Conservation (phyloP, 768 basidiomycete species). For the Naganishia onofrii region DNA sequence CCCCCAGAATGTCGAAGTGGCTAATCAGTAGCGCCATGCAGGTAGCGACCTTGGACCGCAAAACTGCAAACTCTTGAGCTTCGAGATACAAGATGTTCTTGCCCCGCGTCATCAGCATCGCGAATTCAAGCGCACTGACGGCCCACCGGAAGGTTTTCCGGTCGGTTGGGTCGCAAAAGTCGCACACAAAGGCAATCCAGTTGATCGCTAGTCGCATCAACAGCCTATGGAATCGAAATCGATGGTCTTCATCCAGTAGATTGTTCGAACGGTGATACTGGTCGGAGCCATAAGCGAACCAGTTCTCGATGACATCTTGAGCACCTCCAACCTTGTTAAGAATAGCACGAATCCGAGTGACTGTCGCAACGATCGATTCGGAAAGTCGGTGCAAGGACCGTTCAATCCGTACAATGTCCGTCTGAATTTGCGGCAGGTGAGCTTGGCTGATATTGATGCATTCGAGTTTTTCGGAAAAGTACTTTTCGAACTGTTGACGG, state of each 20-base stretch:
- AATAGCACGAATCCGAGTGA: conserved; percentile 68
- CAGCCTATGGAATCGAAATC: conserved; percentile 73
- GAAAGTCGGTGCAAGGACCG: conserved; percentile 84
- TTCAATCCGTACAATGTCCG: conserved; percentile 84
- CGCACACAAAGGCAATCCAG: conserved; percentile 98
- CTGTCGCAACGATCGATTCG: conserved; percentile 87
- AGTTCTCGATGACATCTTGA: conserved; percentile 71
- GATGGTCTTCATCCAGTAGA: conserved; percentile 70
- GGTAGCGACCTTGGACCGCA: conserved; percentile 85
- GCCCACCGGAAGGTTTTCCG: conserved; percentile 97
- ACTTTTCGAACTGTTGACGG: conserved; percentile 71
- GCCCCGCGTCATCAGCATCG: conserved; percentile 78
- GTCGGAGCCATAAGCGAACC: conserved; percentile 87
- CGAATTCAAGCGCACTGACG: conserved; percentile 90
- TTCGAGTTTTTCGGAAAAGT: conserved; percentile 55
- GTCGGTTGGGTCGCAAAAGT: conserved; percentile 94
- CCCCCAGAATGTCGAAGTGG: conserved; percentile 97
- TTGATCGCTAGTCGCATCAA: conserved; percentile 88
- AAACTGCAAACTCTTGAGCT: conserved; percentile 80
- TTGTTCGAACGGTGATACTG: conserved; percentile 66
- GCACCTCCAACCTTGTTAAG: conserved; percentile 57
- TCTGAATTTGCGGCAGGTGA: conserved; percentile 83
- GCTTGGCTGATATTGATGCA: conserved; percentile 74
- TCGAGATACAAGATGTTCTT: conserved; percentile 86
- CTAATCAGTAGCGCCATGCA: conserved; percentile 96